A percentile compares a stretch with the other conserved stretches of the same genome.
phyloP scores from a whole-genome alignment of 2,329 filamentous ascomycete genomes.

The Ophiosphaerella herpotricha region DNA sequence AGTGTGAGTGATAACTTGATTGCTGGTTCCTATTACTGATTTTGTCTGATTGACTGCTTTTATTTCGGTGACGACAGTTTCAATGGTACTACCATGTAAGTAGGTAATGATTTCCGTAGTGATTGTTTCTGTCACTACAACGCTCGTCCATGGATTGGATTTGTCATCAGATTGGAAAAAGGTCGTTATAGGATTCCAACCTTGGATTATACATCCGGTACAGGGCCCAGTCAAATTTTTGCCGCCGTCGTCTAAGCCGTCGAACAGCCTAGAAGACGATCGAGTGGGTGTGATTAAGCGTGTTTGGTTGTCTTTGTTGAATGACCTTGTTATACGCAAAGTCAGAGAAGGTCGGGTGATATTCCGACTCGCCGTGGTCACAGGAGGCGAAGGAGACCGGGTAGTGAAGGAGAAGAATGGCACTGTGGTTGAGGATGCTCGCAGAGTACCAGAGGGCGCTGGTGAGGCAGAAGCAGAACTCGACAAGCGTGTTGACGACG shows the following conservation, averaged over 20 bases:
- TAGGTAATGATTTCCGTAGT: constrained; percentile 32
- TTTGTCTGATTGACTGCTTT: constrained; percentile 34
- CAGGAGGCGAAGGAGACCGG: not conserved
- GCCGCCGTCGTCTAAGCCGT: constrained; percentile 1
- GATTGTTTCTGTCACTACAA: constrained; percentile 33
- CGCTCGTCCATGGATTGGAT: constrained; percentile 21
- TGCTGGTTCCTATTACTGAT: constrained; percentile 17
- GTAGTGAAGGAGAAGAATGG: not conserved
- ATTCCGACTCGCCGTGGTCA: not conserved
- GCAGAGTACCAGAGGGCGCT: not conserved
- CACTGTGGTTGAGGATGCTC: not conserved
- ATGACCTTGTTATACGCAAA: not conserved
- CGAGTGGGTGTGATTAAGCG: not conserved
- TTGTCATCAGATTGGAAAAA: constrained; percentile 13
- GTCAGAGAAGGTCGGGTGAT: not conserved
- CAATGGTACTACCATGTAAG: constrained; percentile 25
- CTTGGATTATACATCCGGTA: constrained; percentile 39
- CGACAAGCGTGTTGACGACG: not conserved
- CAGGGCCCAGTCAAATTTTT: constrained; percentile 17
- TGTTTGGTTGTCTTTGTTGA: not conserved
- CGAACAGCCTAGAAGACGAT: not conserved
- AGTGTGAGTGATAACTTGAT: constrained; percentile 22
- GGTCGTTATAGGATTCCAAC: constrained; percentile 26
- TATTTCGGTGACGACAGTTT: constrained; percentile 28
- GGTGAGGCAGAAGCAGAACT: not conserved